Conservation (phyloP, 768 basidiomycete species). For the Boletus insuetus region DNA sequence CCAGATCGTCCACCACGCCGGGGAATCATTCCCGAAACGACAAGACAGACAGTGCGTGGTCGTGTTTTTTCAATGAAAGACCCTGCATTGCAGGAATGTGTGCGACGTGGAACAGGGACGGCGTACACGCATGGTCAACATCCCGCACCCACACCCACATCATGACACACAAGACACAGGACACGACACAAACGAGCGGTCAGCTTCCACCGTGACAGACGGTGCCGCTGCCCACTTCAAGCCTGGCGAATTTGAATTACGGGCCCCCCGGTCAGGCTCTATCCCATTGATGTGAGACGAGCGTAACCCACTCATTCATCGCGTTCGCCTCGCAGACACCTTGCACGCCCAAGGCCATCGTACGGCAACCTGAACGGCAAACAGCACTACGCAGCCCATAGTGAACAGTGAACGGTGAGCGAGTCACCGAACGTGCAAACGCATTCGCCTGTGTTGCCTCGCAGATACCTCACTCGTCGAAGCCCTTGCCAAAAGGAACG, state of each 20-base stretch:
- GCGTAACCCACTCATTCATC: conserved; percentile 12
- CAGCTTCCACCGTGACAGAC: too few relatives aligned
- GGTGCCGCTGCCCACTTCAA: not conserved
- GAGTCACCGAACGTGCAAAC: conserved; percentile 11
- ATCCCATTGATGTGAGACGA: not conserved
- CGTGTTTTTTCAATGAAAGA: conserved; percentile 39
- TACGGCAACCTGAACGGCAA: too few relatives aligned
- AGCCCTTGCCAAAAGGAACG: conserved; percentile 2
- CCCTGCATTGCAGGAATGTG: conserved; percentile 28
- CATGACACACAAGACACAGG: too few relatives aligned
- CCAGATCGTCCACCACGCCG: conserved; percentile 52
- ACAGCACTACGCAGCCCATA: not conserved
- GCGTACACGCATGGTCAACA: conserved; percentile 9
- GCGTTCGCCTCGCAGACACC: conserved; percentile 20
- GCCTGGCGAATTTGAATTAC: conserved; percentile 6
- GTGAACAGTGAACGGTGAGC: conserved; percentile 8
- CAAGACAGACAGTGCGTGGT: conserved; percentile 47
- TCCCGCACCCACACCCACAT: too few relatives aligned
- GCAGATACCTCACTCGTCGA: conserved; percentile 17
- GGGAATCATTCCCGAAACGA: conserved; percentile 47
- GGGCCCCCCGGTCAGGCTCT: too few relatives aligned
- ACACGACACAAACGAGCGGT: too few relatives aligned
- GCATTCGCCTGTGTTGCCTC: conserved; percentile 13
- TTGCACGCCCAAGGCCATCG: not conserved
- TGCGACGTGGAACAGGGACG: conserved; percentile 5